A percentile compares a stretch with the other conserved stretches of the same genome.
Evolutionary conservation across 176 grass and related monocot species (phyloP).

Genomic region (sorghum (Sorghum bicolor)): Sorghum_bicolor_NCBIv3 NC_012874.2:70429501-70430000

Average conservation of each 20-base stretch:
- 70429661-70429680: background rate
- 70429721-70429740: background rate
- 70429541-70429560: background rate
- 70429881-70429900: conserved; percentile 69
- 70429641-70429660: conserved; percentile 81
- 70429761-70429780: background rate
- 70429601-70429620: conserved; percentile 82
- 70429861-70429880: conserved; percentile 49
- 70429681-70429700: background rate
- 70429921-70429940: conserved; percentile 68
- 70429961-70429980: background rate
- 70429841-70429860: conserved; percentile 67
- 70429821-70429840: conserved; percentile 72
- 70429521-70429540: conserved; percentile 15
- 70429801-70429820: conserved; percentile 68
- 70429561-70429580: background rate
- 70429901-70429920: conserved; percentile 56
- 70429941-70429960: background rate
- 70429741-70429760: background rate
- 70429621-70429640: conserved; percentile 67
- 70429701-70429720: background rate
- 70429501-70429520: conserved; percentile 21
- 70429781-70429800: background rate
- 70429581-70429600: conserved; percentile 55
- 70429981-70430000: background rate